These are phyloP conservation scores for Hordeum pubiflorum DNA, from an alignment of 202 grass and related monocot genomes.

Conservation along the genomic window DNA sequence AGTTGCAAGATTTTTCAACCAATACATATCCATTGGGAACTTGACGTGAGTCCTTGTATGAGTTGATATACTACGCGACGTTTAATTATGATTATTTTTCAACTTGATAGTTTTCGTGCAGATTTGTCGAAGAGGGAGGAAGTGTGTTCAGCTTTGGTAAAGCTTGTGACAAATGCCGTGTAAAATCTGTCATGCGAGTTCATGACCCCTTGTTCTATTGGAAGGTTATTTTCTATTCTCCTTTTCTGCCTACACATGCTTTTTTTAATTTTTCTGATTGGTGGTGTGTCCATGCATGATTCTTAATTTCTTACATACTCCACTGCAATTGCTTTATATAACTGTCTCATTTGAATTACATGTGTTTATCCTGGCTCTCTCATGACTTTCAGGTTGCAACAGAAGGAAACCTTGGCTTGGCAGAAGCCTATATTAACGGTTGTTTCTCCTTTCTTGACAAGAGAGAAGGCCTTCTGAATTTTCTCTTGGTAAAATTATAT, in stretches of 20 bases:
- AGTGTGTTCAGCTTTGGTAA: neutral
- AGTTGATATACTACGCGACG: neutral
- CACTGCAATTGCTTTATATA: neutral
- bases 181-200: neutral
- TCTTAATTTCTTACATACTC: neutral
- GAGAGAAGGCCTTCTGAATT: neutral
- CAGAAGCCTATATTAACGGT: neutral
- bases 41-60: neutral
- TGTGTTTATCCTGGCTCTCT: neutral
- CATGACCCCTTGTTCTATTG: slow-evolving; percentile 5
- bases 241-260: neutral
- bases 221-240: neutral
- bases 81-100: neutral
- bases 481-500: neutral
- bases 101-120: neutral
- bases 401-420: neutral
- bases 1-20: neutral
- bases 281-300: neutral
- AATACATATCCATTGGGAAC: neutral
- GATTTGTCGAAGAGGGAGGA: neutral
- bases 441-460: neutral
- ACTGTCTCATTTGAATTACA: neutral
- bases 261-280: neutral
- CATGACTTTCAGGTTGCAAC: neutral
- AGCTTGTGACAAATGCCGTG: neutral